A percentile compares a stretch with the other conserved stretches of the same genome.
phyloP scores from a whole-genome alignment of 75 land plant species.

The Selaginella moellendorffii region DNA sequence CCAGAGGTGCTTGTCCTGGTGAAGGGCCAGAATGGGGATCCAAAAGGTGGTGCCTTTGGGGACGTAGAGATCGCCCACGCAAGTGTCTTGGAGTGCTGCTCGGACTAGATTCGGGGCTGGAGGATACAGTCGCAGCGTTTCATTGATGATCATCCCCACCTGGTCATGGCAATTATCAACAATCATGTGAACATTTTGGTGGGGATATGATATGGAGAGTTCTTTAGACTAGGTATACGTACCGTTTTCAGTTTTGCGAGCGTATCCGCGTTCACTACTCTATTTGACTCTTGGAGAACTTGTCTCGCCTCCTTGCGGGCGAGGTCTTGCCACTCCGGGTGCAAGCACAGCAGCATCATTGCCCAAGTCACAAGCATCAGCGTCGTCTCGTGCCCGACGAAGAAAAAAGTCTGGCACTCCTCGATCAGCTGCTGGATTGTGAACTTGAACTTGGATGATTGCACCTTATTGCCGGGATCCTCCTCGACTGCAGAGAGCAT shows the following conservation, averaged over 20 bases:
- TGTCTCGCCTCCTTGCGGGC: not conserved
- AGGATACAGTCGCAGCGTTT: constrained; percentile 1
- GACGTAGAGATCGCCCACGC: not conserved
- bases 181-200: not conserved
- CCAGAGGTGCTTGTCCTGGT: constrained; percentile 57
- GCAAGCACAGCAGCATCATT: not conserved
- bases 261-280: constrained; percentile 19
- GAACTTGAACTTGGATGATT: too few species aligned
- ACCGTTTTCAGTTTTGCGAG: constrained; percentile 30
- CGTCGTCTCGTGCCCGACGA: constrained; percentile 15
- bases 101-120: not conserved
- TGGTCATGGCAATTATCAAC: not conserved
- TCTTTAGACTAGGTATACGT: constrained; percentile 7
- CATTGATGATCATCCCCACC: constrained; percentile 3
- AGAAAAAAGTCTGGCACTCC: not conserved
- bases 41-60: not conserved
- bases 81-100: not conserved
- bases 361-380: constrained; percentile 5
- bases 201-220: not conserved
- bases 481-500: constrained; percentile 32
- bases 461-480: constrained; percentile 38
- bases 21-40: not conserved
- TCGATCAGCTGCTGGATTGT: constrained; percentile 29
- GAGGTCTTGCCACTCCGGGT: not conserved
- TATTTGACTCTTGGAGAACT: not conserved